A percentile compares a stretch with the other conserved stretches of the same genome.
Conservation (phyloP, 1,139 yeast genomes). For the Scheffersomyces parashehatae region DNA sequence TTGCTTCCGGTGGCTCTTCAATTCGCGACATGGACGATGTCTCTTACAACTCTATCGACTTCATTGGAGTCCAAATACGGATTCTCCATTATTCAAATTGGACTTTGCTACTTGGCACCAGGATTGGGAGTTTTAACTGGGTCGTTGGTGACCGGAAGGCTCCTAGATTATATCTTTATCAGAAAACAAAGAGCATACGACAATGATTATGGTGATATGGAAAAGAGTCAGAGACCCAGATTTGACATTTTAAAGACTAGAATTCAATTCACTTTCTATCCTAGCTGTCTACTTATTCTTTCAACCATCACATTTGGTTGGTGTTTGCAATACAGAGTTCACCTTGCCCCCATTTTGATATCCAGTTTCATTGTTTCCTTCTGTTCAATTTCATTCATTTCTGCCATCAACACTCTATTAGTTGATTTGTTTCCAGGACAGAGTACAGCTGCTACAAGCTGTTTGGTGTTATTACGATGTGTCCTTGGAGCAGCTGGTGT, state of each 20-base stretch:
- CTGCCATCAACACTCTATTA: conserved; percentile 27
- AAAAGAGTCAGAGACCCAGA: conserved; percentile 27
- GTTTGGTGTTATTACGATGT: conserved; percentile 29
- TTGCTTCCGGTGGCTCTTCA: conserved; percentile 58
- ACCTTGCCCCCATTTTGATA: conserved; percentile 57
- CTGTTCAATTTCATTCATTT: conserved; percentile 29
- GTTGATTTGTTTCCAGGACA: conserved; percentile 32
- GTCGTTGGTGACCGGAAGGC: conserved; percentile 46
- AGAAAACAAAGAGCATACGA: conserved; percentile 27
- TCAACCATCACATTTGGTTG: conserved; percentile 66
- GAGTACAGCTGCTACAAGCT: conserved; percentile 31
- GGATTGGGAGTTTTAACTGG: conserved; percentile 60
- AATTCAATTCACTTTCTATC: conserved; percentile 22
- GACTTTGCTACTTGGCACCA: conserved; percentile 61
- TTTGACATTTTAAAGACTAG: conserved; percentile 29
- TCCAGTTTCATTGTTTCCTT: conserved; percentile 55
- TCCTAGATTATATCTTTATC: conserved; percentile 47
- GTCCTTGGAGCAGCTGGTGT: conserved; percentile 22
- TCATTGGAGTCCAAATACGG: conserved; percentile 49
- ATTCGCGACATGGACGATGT: conserved; percentile 70
- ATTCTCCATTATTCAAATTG: conserved; percentile 55
- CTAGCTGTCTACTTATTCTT: conserved; percentile 29
- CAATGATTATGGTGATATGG: conserved; percentile 43
- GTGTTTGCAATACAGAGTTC: conserved; percentile 54
- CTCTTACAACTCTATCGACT: conserved; percentile 64